A percentile compares a stretch with the other conserved stretches of the same genome.
phyloP scores from a whole-genome alignment of 2,329 filamentous ascomycete species.

The Grosmannia clavigera region DNA sequence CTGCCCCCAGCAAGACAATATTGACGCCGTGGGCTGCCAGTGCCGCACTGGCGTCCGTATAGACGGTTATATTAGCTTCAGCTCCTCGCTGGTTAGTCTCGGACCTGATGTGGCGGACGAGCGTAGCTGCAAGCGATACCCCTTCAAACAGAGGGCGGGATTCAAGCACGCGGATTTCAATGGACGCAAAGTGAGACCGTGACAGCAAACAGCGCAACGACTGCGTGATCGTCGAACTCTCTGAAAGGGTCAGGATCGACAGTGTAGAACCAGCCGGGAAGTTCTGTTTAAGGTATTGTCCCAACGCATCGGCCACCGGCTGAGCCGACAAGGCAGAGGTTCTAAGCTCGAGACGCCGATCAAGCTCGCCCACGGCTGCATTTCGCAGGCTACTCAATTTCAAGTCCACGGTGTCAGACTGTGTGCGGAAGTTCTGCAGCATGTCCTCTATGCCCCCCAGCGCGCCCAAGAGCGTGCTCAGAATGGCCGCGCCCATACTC shows the following conservation, averaged over 20 bases:
- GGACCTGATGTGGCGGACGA: slow-evolving; percentile 19
- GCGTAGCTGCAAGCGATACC: slow-evolving; percentile 36
- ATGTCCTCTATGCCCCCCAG: slow-evolving; percentile 27
- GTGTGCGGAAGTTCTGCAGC: slow-evolving; percentile 12
- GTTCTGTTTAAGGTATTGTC: slow-evolving; percentile 22
- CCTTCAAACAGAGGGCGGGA: slow-evolving; percentile 57
- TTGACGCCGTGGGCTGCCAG: slow-evolving; percentile 39
- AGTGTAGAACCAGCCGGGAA: slow-evolving; percentile 20
- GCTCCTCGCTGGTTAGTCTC: slow-evolving; percentile 10
- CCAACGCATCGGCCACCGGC: slow-evolving; percentile 20
- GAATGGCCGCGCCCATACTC: slow-evolving; percentile 51
- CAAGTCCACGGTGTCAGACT: slow-evolving; percentile 7
- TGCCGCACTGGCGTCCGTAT: slow-evolving; percentile 47
- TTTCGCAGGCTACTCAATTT: slow-evolving; percentile 7
- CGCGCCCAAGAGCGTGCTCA: slow-evolving; percentile 33
- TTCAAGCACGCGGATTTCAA: slow-evolving; percentile 51
- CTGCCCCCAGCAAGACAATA: slow-evolving; percentile 50
- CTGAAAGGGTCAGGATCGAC: slow-evolving; percentile 47
- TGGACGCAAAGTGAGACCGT: slow-evolving; percentile 17
- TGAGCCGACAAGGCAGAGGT: slow-evolving; percentile 12
- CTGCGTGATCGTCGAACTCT: slow-evolving; percentile 46
- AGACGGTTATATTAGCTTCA: slow-evolving; percentile 33
- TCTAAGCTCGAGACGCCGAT: slow-evolving; percentile 11
- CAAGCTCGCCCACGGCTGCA: slow-evolving; percentile 8
- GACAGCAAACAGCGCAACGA: slow-evolving; percentile 31